Base-by-base conservation (phyloP, 2,329 filamentous ascomycete genomes). In the Colletotrichum brevisporum region DNA sequence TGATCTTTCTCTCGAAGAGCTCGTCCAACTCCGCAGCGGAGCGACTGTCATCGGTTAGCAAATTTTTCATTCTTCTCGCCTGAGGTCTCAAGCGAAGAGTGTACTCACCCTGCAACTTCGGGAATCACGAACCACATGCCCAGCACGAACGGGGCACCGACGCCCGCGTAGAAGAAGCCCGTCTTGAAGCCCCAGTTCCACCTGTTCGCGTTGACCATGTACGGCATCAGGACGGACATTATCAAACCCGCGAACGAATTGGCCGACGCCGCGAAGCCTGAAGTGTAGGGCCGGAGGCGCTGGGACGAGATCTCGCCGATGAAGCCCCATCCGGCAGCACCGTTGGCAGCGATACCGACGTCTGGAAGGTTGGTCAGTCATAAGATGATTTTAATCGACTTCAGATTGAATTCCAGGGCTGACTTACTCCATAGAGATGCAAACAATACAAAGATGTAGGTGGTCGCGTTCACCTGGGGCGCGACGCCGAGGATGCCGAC, bases 251-350 rank as follows among this genome's bases (percentile, higher is more conserved):
- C 74, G 26, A 71, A 73, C 15, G 63, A 74, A 48, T 64, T 75
- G 6, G 70, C 70, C 0, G 77, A 75, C 2, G 76, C 75, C 16
- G 73, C 74, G 39, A 79, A 72, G 6, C 76, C 76, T 4, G 78
- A 74, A 0, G 78, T 80, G 16, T 76, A 75, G 0, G 75, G 74
- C 0, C 78, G 76, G 2, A 80, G 72, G 3, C 79, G 73, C 6
- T 78, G 77, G 0, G 80, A 77, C 0, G 80, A 80, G 9, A 80
- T 78, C 63, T 82, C 79, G 43, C 73, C 77, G 27, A 77, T 75
- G 50, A 75, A 76, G 1, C 75, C 74, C 73, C 75, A 78, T 5
- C 75, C 77, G 1, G 74, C 73, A 5, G 74, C 76, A 2, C 75
- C 74, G 60, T 74, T 77, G 45, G 74, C 71, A 3, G 72, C 73